Conservation (phyloP, 768 basidiomycete genomes). For the Panaeolus papilionaceus region DNA sequence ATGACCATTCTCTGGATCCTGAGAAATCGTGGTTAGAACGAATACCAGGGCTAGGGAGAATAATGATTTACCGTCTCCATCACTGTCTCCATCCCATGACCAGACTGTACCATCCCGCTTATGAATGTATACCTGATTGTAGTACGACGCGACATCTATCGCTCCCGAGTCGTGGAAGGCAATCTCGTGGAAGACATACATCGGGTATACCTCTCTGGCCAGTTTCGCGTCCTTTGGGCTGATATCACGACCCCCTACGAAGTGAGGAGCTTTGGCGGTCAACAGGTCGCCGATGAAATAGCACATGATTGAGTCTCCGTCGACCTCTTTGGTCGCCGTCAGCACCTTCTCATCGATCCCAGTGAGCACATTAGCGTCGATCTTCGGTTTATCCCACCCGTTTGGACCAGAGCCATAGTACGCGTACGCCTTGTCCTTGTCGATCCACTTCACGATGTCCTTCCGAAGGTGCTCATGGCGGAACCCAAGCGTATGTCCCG, state of each 20-base stretch:
- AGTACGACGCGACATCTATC: conserved; percentile 6
- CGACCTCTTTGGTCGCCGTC: background rate
- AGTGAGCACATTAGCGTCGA: background rate
- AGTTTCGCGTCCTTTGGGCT: background rate
- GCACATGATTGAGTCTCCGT: conserved; percentile 6
- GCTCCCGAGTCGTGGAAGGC: background rate
- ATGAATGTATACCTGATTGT: conserved; percentile 1
- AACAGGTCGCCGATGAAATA: background rate
- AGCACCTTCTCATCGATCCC: background rate
- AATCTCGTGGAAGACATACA: background rate
- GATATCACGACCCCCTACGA: conserved; percentile 1
- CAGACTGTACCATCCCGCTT: background rate
- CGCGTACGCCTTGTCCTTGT: background rate
- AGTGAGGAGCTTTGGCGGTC: background rate
- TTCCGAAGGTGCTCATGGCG: conserved; percentile 7
- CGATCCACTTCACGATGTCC: conserved; percentile 3
- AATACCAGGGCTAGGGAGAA: background rate
- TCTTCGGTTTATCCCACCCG: background rate
- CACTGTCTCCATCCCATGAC: background rate
- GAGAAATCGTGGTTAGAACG: background rate
- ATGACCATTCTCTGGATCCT: background rate
- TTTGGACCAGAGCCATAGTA: background rate
- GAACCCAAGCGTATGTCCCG: background rate
- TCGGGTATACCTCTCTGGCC: conserved; percentile 1
- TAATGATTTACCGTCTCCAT: background rate